Percentiles rank a stretch among this genome's conserved stretches.
These are phyloP conservation scores for Candida dajiaensis DNA, from an alignment of 805 yeast genomes.

Conservation along the genomic window DNA sequence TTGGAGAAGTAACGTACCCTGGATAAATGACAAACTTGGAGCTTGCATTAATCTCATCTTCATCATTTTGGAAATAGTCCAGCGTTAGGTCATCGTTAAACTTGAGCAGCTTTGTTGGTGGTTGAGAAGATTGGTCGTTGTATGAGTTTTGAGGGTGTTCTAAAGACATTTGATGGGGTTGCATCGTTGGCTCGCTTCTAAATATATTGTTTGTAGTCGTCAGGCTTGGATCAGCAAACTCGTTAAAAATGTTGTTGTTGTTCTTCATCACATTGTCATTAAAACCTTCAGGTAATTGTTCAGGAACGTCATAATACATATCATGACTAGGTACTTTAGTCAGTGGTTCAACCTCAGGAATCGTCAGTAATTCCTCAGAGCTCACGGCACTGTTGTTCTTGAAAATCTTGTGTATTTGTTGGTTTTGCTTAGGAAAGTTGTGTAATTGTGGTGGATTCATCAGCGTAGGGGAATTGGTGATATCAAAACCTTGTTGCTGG, in stretches of 20 bases:
- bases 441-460: conserved; percentile 1
- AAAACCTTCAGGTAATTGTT: conserved; percentile 7
- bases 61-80: conserved; percentile 21
- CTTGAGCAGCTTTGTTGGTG: conserved; percentile 16
- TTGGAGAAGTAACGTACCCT: conserved; percentile 8
- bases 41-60: conserved; percentile 8
- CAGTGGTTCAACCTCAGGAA: conserved; percentile 14
- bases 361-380: conserved; percentile 21
- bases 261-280: not conserved
- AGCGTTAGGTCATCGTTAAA: conserved; percentile 23
- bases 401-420: conserved; percentile 10
- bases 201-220: conserved; percentile 17
- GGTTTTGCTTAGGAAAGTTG: conserved; percentile 10
- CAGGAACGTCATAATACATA: conserved; percentile 22
- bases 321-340: conserved; percentile 16
- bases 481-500: conserved; percentile 7
- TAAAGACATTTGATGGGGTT: not conserved
- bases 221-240: conserved; percentile 22
- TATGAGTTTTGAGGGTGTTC: not conserved
- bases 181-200: not conserved
- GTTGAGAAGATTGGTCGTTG: conserved; percentile 3
- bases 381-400: conserved; percentile 19
- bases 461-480: not conserved
- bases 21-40: conserved; percentile 20
- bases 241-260: conserved; percentile 18